These are phyloP conservation scores for Drechslerella dactyloides DNA, from an alignment of 2,329 filamentous ascomycete genomes.

Conservation along the genomic window DNA sequence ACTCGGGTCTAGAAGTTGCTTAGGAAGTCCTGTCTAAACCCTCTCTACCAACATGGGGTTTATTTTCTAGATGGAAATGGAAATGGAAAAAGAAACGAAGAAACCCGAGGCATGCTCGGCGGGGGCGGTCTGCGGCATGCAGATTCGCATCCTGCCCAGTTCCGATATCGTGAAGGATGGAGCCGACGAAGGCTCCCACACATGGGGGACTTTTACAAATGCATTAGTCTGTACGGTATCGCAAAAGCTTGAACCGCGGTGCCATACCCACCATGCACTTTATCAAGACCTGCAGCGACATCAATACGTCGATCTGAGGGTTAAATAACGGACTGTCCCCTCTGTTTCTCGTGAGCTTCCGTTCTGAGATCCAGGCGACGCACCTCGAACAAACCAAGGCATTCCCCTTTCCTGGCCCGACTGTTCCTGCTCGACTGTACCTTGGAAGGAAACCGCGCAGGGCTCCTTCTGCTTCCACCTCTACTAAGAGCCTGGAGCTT, in stretches of 20 bases:
- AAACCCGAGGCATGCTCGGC: background rate
- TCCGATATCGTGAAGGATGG: constrained; percentile 27
- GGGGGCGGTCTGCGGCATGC: constrained; percentile 15
- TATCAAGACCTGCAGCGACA: constrained; percentile 9
- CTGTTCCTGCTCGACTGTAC: constrained; percentile 4
- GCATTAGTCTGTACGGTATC: constrained; percentile 11
- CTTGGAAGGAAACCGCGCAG: constrained; percentile 18
- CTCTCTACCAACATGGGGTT: constrained; percentile 15
- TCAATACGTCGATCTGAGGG: constrained; percentile 10
- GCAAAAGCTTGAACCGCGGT: constrained; percentile 8
- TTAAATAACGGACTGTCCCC: constrained; percentile 43
- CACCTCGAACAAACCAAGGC: constrained; percentile 24
- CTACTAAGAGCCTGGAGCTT: constrained; percentile 17
- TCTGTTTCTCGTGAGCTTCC: constrained; percentile 28
- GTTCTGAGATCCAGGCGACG: constrained; percentile 47
- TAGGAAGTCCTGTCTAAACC: background rate
- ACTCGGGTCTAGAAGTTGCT: constrained; percentile 15
- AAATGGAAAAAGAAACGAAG: constrained; percentile 19
- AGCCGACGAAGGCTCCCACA: background rate
- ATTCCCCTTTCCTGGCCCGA: constrained; percentile 18
- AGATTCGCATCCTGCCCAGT: constrained; percentile 14
- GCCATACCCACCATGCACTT: constrained; percentile 17
- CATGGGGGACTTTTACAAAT: background rate
- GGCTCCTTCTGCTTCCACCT: constrained; percentile 16
- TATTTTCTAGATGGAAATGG: constrained; percentile 2